Evolutionary conservation across 495 filamentous ascomycete species (phyloP).

Genomic region (Talaromyces nanjingensis): DNA sequence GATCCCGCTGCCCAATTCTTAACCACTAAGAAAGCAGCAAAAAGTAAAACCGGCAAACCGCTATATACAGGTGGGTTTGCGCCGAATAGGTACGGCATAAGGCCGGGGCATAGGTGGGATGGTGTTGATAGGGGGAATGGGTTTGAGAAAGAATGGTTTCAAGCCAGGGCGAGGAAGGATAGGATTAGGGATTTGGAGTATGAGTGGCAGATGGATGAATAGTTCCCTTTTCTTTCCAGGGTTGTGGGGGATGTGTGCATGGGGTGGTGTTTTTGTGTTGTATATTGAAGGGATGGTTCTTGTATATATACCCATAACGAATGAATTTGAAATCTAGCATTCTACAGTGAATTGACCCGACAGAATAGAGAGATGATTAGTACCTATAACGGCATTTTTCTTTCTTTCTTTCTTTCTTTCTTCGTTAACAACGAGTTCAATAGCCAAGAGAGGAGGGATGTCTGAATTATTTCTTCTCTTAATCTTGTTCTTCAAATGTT

Average conservation of each 20-base stretch:
- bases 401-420: background rate
- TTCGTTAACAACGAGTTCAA: background rate
- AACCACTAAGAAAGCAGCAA: slow-evolving; percentile 40
- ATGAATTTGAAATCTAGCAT: background rate
- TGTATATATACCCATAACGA: background rate
- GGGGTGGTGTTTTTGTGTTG: background rate
- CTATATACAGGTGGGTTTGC: slow-evolving; percentile 70
- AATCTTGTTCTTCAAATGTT: background rate
- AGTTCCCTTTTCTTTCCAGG: background rate
- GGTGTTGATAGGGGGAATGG: slow-evolving; percentile 92
- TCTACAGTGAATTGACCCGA: no score
- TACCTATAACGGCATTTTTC: no score
- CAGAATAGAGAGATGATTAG: no score
- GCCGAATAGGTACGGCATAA: slow-evolving; percentile 93
- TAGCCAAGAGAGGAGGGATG: background rate
- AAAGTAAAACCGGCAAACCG: slow-evolving; percentile 56
- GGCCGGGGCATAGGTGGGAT: slow-evolving; percentile 92
- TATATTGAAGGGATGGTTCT: background rate
- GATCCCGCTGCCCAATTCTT: slow-evolving; percentile 87
- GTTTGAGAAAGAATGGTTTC: slow-evolving; percentile 92
- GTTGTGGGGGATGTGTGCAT: background rate
- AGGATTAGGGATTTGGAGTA: slow-evolving; percentile 77
- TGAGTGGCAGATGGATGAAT: slow-evolving; percentile 94
- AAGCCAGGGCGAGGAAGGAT: slow-evolving; percentile 67
- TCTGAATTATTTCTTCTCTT: background rate